phyloP scores from a whole-genome alignment of 306 rosid species.

The Cucumis melo region DNA sequence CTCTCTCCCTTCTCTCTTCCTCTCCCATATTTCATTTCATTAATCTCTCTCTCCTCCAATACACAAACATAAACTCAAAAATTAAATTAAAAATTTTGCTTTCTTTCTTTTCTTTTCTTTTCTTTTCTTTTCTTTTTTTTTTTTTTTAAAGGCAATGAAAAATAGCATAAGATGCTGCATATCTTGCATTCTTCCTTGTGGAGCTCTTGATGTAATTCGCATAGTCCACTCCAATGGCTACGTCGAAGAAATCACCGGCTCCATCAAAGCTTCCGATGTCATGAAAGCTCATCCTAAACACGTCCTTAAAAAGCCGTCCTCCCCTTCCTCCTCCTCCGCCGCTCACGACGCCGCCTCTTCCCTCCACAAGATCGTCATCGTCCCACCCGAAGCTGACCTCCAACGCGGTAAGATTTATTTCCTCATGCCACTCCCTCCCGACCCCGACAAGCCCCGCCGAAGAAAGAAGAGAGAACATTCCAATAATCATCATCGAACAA shows the following conservation, averaged over 20 bases:
- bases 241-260: slow-evolving; percentile 71
- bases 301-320: slow-evolving; percentile 67
- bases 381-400: slow-evolving; percentile 80
- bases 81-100: not conserved
- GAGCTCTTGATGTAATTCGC: slow-evolving; percentile 79
- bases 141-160: slow-evolving; percentile 26
- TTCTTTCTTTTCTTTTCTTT: no score
- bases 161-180: slow-evolving; percentile 80
- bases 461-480: slow-evolving; percentile 8
- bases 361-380: slow-evolving; percentile 54
- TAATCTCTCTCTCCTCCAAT: not conserved
- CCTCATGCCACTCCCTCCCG: slow-evolving; percentile 61
- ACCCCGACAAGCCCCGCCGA: not conserved
- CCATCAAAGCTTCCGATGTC: slow-evolving; percentile 60
- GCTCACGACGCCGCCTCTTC: slow-evolving; percentile 5
- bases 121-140: no score
- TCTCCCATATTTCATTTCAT: not conserved
- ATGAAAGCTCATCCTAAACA: slow-evolving; percentile 81
- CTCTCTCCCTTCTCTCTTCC: not conserved
- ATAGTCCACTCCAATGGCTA: slow-evolving; percentile 77
- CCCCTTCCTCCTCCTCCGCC: slow-evolving; percentile 11
- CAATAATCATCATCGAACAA: not conserved
- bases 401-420: slow-evolving; percentile 95
- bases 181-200: slow-evolving; percentile 95
- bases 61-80: not conserved